Base-by-base conservation (phyloP, 768 basidiomycete species). In the Boletus rufocinnamomeus region DNA sequence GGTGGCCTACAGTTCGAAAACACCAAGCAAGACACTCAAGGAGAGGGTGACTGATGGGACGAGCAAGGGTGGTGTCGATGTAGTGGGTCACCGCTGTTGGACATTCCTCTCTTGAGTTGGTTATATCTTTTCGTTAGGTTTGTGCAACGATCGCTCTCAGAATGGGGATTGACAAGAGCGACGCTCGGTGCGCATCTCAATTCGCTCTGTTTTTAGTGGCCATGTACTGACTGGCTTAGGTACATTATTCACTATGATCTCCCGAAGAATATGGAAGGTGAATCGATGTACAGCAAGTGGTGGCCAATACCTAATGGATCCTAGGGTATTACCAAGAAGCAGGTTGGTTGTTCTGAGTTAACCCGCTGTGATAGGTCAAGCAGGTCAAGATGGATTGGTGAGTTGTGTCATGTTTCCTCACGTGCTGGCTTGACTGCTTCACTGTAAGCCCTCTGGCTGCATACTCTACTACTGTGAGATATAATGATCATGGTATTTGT, bases 291-390 rank as follows among this genome's bases (percentile, higher is more conserved):
- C 11, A 30, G 6, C 16, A 2, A 52, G 25, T 48, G 0, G 23
- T 50, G 21, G 9, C 16, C 11, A 0, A 23, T 48, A 19, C 58
- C 49, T 59, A 41, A 71, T n/a, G 13, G 27, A 10, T 41, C 19
- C 13, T 47, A 91, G 91, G 90, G 0, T 94, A 87, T 69, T 94
- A 94, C 69, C 92, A 93, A 70, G 92, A 93, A 72, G 92, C 91
- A 61, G 90, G 89, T 86, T 63, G 25, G 77, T 59, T 11, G 30
- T 45, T 25, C 38, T 23, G 21, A 52, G 16, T 21, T 62, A 25
- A 68, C 17, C n/a, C 40, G 50, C 5, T 60, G 52, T 50, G 48
- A 32, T 56, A 89, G 90, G 91, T 45, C 80, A 91, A 51, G 91
- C 88, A 56, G 92, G 91, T 28, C 81, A 91, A 52, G 90, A 93